A percentile compares a stretch with the other conserved stretches of the same genome.
Evolutionary conservation across 129 eudicot genomes (phyloP).

Genomic region (Smallanthus sonchifolius): DNA sequence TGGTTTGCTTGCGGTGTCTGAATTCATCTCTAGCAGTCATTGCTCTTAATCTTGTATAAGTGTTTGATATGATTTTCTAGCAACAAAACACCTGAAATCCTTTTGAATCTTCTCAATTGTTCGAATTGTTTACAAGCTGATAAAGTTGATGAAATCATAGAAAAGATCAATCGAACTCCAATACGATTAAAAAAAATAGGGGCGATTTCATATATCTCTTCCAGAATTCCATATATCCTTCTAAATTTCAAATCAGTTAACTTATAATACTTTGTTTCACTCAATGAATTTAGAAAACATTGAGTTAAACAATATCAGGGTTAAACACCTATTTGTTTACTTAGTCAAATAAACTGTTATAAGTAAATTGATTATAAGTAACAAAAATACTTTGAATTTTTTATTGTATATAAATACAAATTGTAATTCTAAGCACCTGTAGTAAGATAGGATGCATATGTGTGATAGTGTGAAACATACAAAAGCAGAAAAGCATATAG

Average conservation of each 20-base stretch:
- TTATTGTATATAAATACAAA: too few species aligned
- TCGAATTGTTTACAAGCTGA: constrained; percentile 82
- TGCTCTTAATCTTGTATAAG: constrained; percentile 81
- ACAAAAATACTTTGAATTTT: too few species aligned
- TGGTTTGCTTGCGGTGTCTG: constrained; percentile 81
- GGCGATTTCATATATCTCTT: background rate
- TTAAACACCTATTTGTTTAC: too few species aligned
- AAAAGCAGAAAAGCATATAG: too few species aligned
- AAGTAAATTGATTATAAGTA: too few species aligned
- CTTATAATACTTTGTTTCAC: background rate
- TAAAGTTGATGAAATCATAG: constrained; percentile 41
- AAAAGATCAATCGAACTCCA: constrained; percentile 9
- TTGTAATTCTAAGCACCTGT: too few species aligned
- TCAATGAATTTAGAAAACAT: background rate
- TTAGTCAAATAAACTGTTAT: background rate
- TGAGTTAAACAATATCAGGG: background rate
- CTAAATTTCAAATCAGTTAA: background rate
- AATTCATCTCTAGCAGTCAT: constrained; percentile 84
- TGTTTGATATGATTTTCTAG: constrained; percentile 49
- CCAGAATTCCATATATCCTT: background rate
- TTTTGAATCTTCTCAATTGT: constrained; percentile 74
- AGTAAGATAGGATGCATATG: too few species aligned
- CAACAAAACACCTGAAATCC: constrained; percentile 61
- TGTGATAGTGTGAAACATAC: too few species aligned
- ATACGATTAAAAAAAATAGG: background rate